phyloP scores from a whole-genome alignment of 352 stramenopile genomes.

The Phytophthora megakarya region DNA sequence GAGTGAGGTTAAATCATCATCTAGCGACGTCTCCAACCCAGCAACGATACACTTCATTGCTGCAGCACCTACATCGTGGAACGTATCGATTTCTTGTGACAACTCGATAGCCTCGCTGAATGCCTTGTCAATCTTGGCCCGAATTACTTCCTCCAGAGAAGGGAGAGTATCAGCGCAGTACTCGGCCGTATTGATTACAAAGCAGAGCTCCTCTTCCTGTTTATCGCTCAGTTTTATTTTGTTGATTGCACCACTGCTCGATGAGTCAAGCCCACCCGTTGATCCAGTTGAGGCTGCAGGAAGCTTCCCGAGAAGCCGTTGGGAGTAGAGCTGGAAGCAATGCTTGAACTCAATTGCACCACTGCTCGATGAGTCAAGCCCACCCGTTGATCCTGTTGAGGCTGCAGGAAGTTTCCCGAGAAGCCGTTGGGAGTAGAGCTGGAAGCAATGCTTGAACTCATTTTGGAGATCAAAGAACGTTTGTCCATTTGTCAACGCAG shows the following conservation, averaged over 20 bases:
- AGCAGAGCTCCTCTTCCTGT: conserved; percentile 95
- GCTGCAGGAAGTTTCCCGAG: conserved; percentile 69
- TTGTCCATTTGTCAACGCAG: conserved; percentile 95
- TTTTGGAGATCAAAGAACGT: conserved; percentile 97
- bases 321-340: conserved; percentile 78
- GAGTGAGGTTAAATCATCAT: conserved; percentile 92
- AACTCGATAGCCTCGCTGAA: conserved; percentile 95
- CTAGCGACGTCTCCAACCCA: conserved; percentile 91
- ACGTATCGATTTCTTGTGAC: conserved; percentile 93
- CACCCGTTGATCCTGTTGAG: conserved; percentile 20
- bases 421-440: conserved; percentile 80
- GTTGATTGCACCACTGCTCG: conserved; percentile 19
- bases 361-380: conserved; percentile 31
- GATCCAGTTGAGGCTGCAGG: conserved; percentile 41
- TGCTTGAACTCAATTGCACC: conserved; percentile 93
- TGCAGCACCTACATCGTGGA: conserved; percentile 94
- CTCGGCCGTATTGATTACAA: conserved; percentile 98
- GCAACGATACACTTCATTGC: conserved; percentile 95
- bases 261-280: conserved; percentile 28
- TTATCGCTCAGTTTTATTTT: conserved; percentile 82
- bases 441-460: conserved; percentile 90
- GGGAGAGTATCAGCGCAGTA: conserved; percentile 98
- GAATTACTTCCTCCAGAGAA: conserved; percentile 96
- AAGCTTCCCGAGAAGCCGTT: conserved; percentile 75
- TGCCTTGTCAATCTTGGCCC: conserved; percentile 93